Evolutionary conservation across 2,329 filamentous ascomycete genomes (phyloP).

Genomic region (Aspergillus brasiliensis): DNA sequence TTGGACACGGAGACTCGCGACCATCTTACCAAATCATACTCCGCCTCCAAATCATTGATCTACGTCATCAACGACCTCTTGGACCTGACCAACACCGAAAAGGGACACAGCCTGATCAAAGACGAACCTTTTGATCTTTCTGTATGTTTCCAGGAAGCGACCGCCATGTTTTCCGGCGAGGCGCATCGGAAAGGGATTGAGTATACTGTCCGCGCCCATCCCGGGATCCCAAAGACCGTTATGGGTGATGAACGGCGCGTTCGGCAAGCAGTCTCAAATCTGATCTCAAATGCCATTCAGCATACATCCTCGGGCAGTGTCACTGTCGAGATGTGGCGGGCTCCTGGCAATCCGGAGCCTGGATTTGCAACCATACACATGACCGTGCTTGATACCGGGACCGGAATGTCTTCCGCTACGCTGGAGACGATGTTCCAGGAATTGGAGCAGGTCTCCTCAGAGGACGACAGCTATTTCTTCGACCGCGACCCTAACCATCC

Average conservation of each 20-base stretch:
- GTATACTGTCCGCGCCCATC: constrained; percentile 68
- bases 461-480: constrained; percentile 53
- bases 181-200: constrained; percentile 73
- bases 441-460: constrained; percentile 64
- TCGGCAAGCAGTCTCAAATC: constrained; percentile 79
- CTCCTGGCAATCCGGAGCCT: constrained; percentile 47
- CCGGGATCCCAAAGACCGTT: constrained; percentile 68
- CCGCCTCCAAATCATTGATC: constrained; percentile 86
- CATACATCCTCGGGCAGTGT: constrained; percentile 71
- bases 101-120: constrained; percentile 75
- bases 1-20: constrained; percentile 82
- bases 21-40: constrained; percentile 80
- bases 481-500: constrained; percentile 34
- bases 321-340: constrained; percentile 68
- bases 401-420: constrained; percentile 61
- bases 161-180: constrained; percentile 71
- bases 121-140: constrained; percentile 77
- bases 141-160: constrained; percentile 73
- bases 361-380: constrained; percentile 70
- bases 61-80: constrained; percentile 93
- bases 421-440: constrained; percentile 64
- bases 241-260: constrained; percentile 78
- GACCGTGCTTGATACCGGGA: constrained; percentile 73
- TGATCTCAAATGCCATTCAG: constrained; percentile 82
- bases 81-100: constrained; percentile 84